These are phyloP conservation scores for Triangularia verruculosa DNA, from an alignment of 2,329 filamentous ascomycete genomes.

Conservation along the genomic window DNA sequence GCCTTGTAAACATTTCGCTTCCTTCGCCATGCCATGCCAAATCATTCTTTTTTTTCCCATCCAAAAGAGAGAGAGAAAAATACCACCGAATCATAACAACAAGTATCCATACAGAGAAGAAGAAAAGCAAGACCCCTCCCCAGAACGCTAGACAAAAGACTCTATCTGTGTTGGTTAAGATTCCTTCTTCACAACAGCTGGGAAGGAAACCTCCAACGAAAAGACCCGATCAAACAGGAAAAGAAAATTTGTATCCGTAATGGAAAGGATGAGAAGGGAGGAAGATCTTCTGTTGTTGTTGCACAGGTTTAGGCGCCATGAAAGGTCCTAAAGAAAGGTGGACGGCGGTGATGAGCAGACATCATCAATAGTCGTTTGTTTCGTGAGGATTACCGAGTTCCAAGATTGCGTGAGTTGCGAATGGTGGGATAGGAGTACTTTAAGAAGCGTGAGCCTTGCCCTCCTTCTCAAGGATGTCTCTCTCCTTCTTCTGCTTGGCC, in stretches of 20 bases:
- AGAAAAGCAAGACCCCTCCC: neutral
- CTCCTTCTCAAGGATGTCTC: constrained; percentile 21
- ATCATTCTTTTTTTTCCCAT: neutral
- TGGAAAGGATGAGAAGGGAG: neutral
- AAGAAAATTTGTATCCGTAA: neutral
- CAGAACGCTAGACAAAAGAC: neutral
- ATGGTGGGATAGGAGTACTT: neutral
- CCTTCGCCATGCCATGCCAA: neutral
- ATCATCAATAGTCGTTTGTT: neutral
- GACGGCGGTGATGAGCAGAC: neutral
- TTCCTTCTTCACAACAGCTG: neutral
- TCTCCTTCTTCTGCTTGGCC: constrained; percentile 40
- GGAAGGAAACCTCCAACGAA: neutral
- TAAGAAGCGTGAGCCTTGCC: constrained; percentile 25
- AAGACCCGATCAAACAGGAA: neutral
- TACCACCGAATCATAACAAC: neutral
- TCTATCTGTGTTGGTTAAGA: neutral
- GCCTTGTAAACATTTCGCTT: neutral
- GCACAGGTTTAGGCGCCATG: neutral
- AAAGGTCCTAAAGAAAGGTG: neutral
- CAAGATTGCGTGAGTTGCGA: constrained; percentile 3
- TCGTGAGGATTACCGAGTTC: neutral
- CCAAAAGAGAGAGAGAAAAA: neutral
- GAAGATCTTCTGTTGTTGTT: neutral
- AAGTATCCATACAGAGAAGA: neutral